A percentile compares a stretch with the other conserved stretches of the same genome.
phyloP scores from a whole-genome alignment of 192 early-diverging fungal genomes.

The Spizellomyces punctatus region DNA sequence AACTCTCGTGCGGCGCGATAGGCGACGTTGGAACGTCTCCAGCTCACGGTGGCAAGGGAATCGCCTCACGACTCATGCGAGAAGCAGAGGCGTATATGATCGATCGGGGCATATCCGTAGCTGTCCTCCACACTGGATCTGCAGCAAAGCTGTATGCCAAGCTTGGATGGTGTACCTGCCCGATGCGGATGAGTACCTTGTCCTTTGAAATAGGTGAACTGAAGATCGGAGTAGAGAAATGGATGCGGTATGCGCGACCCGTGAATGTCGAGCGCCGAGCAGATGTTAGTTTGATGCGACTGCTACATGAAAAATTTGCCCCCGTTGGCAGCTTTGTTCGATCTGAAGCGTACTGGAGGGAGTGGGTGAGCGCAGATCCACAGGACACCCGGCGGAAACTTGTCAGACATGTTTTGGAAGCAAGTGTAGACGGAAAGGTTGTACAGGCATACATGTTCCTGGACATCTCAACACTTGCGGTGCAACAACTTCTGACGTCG shows the following conservation, averaged over 20 bases:
- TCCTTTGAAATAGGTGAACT: neutral
- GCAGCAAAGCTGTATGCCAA: constrained; percentile 12
- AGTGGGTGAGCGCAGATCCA: neutral
- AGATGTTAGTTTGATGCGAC: neutral
- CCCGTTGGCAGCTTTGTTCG: neutral
- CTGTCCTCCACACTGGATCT: constrained; percentile 7
- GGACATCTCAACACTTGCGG: too few species aligned
- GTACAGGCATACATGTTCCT: too few species aligned
- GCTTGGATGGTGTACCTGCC: neutral
- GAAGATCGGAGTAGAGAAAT: neutral
- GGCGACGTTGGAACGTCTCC: constrained; percentile 20
- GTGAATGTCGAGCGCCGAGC: neutral
- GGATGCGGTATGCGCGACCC: neutral
- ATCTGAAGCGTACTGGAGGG: neutral
- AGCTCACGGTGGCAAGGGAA: neutral
- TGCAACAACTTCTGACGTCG: too few species aligned
- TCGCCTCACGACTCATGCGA: neutral
- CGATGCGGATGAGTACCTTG: constrained; percentile 7
- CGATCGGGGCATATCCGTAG: neutral
- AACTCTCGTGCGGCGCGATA: constrained; percentile 8
- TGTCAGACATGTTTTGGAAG: neutral
- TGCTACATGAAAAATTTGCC: neutral
- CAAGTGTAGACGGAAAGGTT: neutral
- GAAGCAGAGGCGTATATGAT: constrained; percentile 8
- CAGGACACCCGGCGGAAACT: neutral